Evolutionary conservation across 495 filamentous ascomycete genomes (phyloP), one percentile per base, ranked within the genome.

Genomic region (Pyrenula aspistea): DNA sequence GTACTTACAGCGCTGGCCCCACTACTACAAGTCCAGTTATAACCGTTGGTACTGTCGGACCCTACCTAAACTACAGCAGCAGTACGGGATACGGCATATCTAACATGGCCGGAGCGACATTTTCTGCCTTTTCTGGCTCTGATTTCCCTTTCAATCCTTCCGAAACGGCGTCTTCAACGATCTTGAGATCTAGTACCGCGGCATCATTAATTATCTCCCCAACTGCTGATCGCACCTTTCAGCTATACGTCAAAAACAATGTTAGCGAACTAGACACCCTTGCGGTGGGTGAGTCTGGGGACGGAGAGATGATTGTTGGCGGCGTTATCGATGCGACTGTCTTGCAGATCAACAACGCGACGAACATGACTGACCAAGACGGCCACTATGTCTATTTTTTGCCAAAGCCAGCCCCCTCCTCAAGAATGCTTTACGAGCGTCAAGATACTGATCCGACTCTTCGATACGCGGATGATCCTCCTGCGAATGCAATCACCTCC

Each of bases 361-460:
- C 4, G 10, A 56, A 49, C 24, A 56, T 56, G 54, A 56, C 36
- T 49, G 54, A 56, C 21, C 11, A 49, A 25, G 31, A 56, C 22
- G 54, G 54, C 24, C 47, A 56, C 25, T 49, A 10, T 56, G 23
- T 56, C 25, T 56, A 8, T 56, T 56, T 56, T 22, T 15, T 56
- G 47, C 54, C 54, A 15, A 56, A 51, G 10, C 25, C 20, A 21
- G 24, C n/a, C 24, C 15, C 25, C 22, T 53, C 25, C 12, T n/a
- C n/a, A n/a, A n/a, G n/a, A n/a, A 56, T 23, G 25, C 12, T 25
- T 51, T 3, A 21, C 12, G 51, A 56, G 12, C 54, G 54, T 10
- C 25, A 12, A 51, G 22, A 56, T 25, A 22, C 47, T 56, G 54
- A 56, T 22, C 54, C 54, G 23, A 56, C 31, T 8, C 54, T 56